A percentile compares a stretch with the other conserved stretches of the same genome.
Evolutionary conservation across 2,329 filamentous ascomycete genomes (phyloP).

Genomic region (Paecilomyces sp.): DNA sequence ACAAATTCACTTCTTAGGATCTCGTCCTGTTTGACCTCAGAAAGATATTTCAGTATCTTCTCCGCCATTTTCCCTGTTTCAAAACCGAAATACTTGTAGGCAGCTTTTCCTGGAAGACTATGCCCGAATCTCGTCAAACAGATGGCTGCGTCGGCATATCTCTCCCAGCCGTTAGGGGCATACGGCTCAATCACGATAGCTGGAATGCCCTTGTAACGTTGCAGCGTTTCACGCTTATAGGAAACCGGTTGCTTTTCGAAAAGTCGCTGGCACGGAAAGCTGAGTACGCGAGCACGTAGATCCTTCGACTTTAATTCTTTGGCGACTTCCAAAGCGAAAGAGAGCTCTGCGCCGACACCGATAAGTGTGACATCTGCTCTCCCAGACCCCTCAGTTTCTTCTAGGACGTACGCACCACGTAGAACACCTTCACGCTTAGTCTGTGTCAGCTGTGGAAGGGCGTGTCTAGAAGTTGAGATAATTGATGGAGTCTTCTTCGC

Average conservation of each 20-base stretch:
- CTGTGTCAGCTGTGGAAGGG: slow-evolving; percentile 30
- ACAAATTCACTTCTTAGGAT: slow-evolving; percentile 6
- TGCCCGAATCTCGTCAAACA: slow-evolving; percentile 40
- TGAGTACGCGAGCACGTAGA: slow-evolving; percentile 41
- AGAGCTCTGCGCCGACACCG: slow-evolving; percentile 45
- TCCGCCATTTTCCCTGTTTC: slow-evolving; percentile 5
- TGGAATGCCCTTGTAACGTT: slow-evolving; percentile 30
- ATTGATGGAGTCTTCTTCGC: slow-evolving; percentile 35
- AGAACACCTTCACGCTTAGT: slow-evolving; percentile 32
- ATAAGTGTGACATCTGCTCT: slow-evolving; percentile 41
- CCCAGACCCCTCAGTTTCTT: slow-evolving; percentile 22
- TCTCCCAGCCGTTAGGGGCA: slow-evolving; percentile 44
- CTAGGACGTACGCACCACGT: slow-evolving; percentile 36
- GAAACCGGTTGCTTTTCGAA: slow-evolving; percentile 42
- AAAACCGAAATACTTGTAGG: slow-evolving; percentile 19
- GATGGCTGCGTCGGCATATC: slow-evolving; percentile 45
- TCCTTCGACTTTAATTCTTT: slow-evolving; percentile 32
- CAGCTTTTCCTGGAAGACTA: slow-evolving; percentile 13
- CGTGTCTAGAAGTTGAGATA: slow-evolving; percentile 39
- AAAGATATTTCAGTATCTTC: slow-evolving; percentile 6
- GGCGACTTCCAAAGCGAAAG: slow-evolving; percentile 39
- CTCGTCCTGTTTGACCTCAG: slow-evolving; percentile 1
- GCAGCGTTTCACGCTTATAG: slow-evolving; percentile 40
- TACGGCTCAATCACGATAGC: slow-evolving; percentile 46
- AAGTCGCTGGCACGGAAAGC: slow-evolving; percentile 45